Conservation (phyloP, 441 rosid genomes). For the Omphalea diandra region DNA sequence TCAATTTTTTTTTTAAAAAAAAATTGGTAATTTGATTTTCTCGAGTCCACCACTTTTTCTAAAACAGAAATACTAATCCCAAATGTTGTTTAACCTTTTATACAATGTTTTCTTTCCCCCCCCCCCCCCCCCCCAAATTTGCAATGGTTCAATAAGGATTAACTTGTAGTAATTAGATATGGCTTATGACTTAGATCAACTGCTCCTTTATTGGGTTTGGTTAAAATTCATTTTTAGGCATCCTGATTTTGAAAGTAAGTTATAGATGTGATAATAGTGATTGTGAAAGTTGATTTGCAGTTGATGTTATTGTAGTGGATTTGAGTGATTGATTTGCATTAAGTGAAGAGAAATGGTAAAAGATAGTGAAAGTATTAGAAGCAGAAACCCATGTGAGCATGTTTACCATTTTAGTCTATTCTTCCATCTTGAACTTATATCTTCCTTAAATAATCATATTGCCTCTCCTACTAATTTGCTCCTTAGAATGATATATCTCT, state of each 20-base stretch:
- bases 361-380: neutral
- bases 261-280: neutral
- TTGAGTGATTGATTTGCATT: neutral
- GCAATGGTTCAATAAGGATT: too few relatives aligned
- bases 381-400: neutral
- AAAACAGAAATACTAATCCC: too few relatives aligned
- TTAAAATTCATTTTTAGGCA: neutral
- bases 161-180: too few relatives aligned
- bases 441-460: neutral
- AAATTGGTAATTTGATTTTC: too few relatives aligned
- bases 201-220: neutral
- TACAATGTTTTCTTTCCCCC: too few relatives aligned
- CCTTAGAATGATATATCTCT: neutral
- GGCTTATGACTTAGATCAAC: too few relatives aligned
- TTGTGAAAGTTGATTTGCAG: neutral
- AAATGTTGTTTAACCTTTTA: too few relatives aligned
- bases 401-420: neutral
- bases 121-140: too few relatives aligned
- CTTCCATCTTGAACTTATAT: neutral
- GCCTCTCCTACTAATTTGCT: neutral
- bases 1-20: too few relatives aligned
- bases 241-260: neutral
- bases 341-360: neutral
- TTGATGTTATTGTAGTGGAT: neutral
- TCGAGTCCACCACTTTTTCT: too few relatives aligned